Base-by-base conservation (phyloP, 306 rosid species). In the Gastrolobium villosum region DNA sequence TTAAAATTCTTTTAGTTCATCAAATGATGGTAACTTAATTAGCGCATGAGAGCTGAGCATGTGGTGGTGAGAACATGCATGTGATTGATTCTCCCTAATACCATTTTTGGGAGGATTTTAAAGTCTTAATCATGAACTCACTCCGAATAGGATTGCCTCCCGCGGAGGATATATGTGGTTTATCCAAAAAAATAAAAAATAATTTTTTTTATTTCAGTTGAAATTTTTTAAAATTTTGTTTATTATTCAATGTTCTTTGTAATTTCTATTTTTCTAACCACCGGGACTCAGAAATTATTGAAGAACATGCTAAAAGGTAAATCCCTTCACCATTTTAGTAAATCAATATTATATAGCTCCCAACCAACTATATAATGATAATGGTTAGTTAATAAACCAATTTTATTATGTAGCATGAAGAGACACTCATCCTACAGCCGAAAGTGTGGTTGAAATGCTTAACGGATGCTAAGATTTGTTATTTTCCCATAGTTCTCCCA, bases 371-470 rank as follows among this genome's bases (percentile, higher is more conserved):
- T 41, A n/a, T 44, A 65, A 71, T 45, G 76, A 65, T 32, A 15
- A 20, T 46, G 41, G 36, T n/a, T 49, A 26, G 31, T 50, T 31
- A 66, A 73, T 49, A 56, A 69, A 57, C 35, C 35, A 45, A 53
- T n/a, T 32, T 49, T 53, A 7, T 15, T 69, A 1, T 36, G 30
- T 43, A 56, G 45, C 72, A 64, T 28, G 74, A 63, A 71, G 73
- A 72, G 72, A 66, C 30, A 39, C 37, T 60, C 52, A 70, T 77
- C 28, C 35, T 80, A 46, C 56, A 74, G 81, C 78, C 64, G 54
- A 81, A 79, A 80, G 83, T 61, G 63, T 80, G 76, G 87, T 59
- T 77, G 50, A 67, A 84, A 54, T 75, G 75, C 55, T 81, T 64
- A 30, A 39, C 30, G 10, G 20, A 45, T 65, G 26, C 26, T 28